Evolutionary conservation across 176 grass and related monocot species (phyloP).

Genomic region (Thalia dealbata): DNA sequence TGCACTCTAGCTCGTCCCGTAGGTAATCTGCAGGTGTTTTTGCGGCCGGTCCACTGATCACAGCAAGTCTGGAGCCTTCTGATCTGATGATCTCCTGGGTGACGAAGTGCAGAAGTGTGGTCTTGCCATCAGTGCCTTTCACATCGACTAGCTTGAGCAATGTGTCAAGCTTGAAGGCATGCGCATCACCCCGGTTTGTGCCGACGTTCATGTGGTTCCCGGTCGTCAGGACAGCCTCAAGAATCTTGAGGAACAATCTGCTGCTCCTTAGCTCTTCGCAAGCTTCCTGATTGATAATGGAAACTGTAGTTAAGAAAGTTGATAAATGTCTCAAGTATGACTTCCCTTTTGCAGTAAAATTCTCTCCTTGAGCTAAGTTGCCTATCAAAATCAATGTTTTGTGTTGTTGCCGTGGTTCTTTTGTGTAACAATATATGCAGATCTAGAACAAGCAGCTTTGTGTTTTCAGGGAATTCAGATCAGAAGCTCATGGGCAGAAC

Average conservation of each 20-base stretch:
- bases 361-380: neutral
- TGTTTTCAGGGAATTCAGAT: too few relatives aligned
- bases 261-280: constrained; percentile 13
- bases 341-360: too few relatives aligned
- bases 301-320: neutral
- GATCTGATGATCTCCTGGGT: constrained; percentile 10
- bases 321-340: neutral
- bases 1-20: neutral
- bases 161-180: constrained; percentile 11
- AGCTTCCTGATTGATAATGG: constrained; percentile 1
- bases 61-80: neutral
- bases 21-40: neutral
- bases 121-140: constrained; percentile 2
- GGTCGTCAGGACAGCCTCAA: constrained; percentile 5
- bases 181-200: constrained; percentile 2
- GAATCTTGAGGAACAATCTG: constrained; percentile 11
- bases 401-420: too few relatives aligned
- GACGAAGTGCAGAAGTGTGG: constrained; percentile 13
- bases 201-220: constrained; percentile 11
- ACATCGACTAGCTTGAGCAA: constrained; percentile 11
- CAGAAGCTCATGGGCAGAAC: too few relatives aligned
- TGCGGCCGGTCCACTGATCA: too few relatives aligned
- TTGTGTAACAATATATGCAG: too few relatives aligned
- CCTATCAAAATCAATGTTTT: too few relatives aligned
- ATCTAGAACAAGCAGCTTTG: too few relatives aligned